Conservation (phyloP, 768 basidiomycete genomes). For the Dioszegia hungarica region DNA sequence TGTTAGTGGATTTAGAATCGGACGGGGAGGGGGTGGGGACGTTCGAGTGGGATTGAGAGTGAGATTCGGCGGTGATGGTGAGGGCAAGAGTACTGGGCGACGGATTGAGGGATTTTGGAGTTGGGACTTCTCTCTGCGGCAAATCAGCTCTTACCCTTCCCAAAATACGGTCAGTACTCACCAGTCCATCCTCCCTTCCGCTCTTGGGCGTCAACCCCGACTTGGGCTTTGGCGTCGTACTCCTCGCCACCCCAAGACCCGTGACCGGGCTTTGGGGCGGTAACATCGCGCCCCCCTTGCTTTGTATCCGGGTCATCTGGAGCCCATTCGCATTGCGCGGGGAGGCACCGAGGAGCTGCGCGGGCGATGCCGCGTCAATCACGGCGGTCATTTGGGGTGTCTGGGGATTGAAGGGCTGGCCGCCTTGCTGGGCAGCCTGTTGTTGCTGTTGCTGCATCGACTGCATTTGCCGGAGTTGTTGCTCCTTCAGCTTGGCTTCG, state of each 20-base stretch:
- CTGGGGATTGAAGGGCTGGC: slow-evolving; percentile 24
- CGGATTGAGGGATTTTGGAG: slow-evolving; percentile 35
- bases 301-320: slow-evolving; percentile 29
- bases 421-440: slow-evolving; percentile 12
- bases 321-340: slow-evolving; percentile 24
- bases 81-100: slow-evolving; percentile 26
- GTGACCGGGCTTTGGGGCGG: slow-evolving; percentile 39
- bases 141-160: neutral
- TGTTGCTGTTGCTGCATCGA: slow-evolving; percentile 11
- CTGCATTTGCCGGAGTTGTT: slow-evolving; percentile 5
- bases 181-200: slow-evolving; percentile 5
- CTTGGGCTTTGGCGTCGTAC: slow-evolving; percentile 26
- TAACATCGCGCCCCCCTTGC: slow-evolving; percentile 38
- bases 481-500: slow-evolving; percentile 3
- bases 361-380: slow-evolving; percentile 34
- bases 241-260: slow-evolving; percentile 5
- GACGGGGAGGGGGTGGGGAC: slow-evolving; percentile 6
- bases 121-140: slow-evolving; percentile 24
- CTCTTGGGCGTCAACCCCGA: slow-evolving; percentile 25
- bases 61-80: slow-evolving; percentile 7
- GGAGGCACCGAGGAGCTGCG: slow-evolving; percentile 15
- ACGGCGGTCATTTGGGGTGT: slow-evolving; percentile 28
- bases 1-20: slow-evolving; percentile 3
- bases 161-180: slow-evolving; percentile 2
- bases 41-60: neutral